These are phyloP conservation scores for Fraxinus cuspidata DNA, from an alignment of 257 asterid species.

Conservation along the genomic window DNA sequence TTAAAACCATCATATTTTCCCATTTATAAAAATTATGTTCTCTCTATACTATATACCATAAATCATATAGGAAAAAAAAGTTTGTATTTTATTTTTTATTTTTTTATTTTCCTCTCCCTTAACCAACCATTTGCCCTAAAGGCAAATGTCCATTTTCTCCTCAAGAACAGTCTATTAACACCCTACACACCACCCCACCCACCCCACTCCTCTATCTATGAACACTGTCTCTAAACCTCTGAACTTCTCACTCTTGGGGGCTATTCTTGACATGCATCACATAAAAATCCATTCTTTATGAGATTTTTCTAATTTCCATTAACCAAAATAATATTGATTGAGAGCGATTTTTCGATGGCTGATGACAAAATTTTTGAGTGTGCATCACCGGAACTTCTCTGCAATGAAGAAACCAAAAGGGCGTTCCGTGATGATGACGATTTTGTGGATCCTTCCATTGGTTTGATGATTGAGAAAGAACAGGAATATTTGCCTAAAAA, in stretches of 20 bases:
- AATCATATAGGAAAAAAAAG: no score
- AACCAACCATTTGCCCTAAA: slow-evolving; percentile 59
- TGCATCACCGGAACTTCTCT: slow-evolving; percentile 45
- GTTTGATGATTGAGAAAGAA: slow-evolving; percentile 58
- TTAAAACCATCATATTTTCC: neutral
- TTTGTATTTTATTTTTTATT: neutral
- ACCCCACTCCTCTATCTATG: slow-evolving; percentile 13
- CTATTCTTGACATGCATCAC: slow-evolving; percentile 32
- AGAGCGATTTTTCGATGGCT: slow-evolving; percentile 43
- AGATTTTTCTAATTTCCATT: slow-evolving; percentile 36
- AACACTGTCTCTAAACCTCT: slow-evolving; percentile 23
- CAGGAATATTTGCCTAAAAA: slow-evolving; percentile 48
- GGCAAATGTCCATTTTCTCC: slow-evolving; percentile 42
- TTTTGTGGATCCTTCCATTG: slow-evolving; percentile 27
- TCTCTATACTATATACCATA: neutral
- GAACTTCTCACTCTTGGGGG: slow-evolving; percentile 24
- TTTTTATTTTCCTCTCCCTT: slow-evolving; percentile 29
- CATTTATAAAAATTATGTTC: neutral
- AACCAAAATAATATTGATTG: slow-evolving; percentile 19
- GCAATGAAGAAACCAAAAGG: slow-evolving; percentile 44
- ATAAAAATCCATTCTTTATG: slow-evolving; percentile 44
- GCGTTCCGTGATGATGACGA: slow-evolving; percentile 47
- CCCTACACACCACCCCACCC: neutral
- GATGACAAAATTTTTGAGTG: slow-evolving; percentile 40
- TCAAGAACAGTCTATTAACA: slow-evolving; percentile 32